Evolutionary conservation across 2,329 filamentous ascomycete species (phyloP).

Genomic region (Alternaria sp.): DNA sequence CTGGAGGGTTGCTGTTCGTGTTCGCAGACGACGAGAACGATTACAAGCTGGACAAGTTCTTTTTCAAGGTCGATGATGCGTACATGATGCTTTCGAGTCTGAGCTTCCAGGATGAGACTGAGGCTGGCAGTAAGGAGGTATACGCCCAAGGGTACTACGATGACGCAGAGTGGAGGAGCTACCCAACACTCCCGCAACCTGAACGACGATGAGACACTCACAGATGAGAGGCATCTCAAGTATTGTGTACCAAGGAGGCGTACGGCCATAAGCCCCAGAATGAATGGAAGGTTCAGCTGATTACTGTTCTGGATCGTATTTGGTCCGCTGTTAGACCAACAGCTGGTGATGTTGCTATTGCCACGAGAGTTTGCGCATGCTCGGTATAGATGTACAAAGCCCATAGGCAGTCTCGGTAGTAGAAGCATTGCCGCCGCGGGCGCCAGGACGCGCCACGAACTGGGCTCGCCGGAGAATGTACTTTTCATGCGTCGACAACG

Average conservation of each 20-base stretch:
- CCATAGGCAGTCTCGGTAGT: not conserved
- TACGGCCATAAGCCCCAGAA: not conserved
- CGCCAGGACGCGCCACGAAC: not conserved
- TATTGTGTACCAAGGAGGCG: not conserved
- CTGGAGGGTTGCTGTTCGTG: not conserved
- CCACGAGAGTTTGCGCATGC: not conserved
- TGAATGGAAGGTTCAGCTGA: not conserved
- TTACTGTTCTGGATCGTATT: not conserved
- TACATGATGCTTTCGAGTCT: not conserved
- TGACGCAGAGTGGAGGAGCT: not conserved
- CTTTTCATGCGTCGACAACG: not conserved
- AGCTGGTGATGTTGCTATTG: not conserved
- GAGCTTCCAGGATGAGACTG: not conserved
- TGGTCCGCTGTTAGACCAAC: not conserved
- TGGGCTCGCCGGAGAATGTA: not conserved
- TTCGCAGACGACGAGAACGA: not conserved
- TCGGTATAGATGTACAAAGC: not conserved
- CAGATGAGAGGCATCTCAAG: not conserved
- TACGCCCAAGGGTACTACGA: not conserved
- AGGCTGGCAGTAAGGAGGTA: not conserved
- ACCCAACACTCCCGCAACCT: not conserved
- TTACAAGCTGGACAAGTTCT: not conserved
- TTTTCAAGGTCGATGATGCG: not conserved
- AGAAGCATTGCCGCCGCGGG: not conserved
- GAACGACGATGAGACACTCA: not conserved